Evolutionary conservation across 768 basidiomycete species (phyloP).

Genomic region (Leccinum arenicola): DNA sequence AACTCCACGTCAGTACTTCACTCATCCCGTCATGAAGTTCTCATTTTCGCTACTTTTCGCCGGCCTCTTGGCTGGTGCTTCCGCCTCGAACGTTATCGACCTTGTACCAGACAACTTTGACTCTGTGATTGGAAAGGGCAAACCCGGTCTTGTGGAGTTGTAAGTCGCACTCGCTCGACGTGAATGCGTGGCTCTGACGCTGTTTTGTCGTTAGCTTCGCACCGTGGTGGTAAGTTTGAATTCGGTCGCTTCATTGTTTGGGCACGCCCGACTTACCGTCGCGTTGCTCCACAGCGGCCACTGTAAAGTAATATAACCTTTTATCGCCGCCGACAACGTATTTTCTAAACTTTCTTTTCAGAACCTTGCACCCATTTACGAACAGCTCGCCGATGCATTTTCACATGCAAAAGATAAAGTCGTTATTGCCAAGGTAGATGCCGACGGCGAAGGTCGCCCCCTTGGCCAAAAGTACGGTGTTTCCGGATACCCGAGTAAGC

Average conservation of each 20-base stretch:
- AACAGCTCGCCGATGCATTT: slow-evolving; percentile 88
- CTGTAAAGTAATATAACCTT: slow-evolving; percentile 63
- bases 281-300: slow-evolving; percentile 55
- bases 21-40: slow-evolving; percentile 51
- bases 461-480: slow-evolving; percentile 79
- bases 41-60: slow-evolving; percentile 53
- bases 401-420: slow-evolving; percentile 77
- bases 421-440: slow-evolving; percentile 88
- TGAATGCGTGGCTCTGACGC: slow-evolving; percentile 2
- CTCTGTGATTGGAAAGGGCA: slow-evolving; percentile 68
- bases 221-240: slow-evolving; percentile 74
- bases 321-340: not conserved
- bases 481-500: slow-evolving; percentile 81
- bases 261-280: slow-evolving; percentile 1
- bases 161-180: slow-evolving; percentile 40
- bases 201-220: slow-evolving; percentile 55
- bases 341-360: slow-evolving; percentile 26
- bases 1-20: slow-evolving; percentile 29
- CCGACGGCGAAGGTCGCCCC: slow-evolving; percentile 80
- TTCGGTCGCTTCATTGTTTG: not conserved
- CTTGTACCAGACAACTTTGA: slow-evolving; percentile 77
- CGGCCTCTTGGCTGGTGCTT: slow-evolving; percentile 51
- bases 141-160: slow-evolving; percentile 89
- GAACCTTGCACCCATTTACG: slow-evolving; percentile 87
- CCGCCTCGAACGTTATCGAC: slow-evolving; percentile 83